Percentiles rank a stretch among this genome's conserved stretches.
These are phyloP conservation scores for Curvularia hawaiiensis DNA, from an alignment of 2,329 filamentous ascomycete species.

Conservation along the genomic window DNA sequence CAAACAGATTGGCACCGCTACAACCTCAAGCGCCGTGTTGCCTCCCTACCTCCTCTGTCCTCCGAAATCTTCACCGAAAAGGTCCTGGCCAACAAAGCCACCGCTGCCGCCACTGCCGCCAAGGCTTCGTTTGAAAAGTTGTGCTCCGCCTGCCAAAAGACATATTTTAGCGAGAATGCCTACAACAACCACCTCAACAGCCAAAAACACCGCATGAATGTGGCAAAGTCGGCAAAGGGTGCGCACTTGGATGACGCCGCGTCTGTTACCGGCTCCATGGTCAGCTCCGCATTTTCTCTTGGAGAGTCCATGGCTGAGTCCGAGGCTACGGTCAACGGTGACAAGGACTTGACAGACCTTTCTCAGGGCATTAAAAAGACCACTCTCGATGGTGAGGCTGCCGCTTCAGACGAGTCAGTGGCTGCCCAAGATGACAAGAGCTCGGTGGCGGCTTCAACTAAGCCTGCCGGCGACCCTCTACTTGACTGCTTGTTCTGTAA, in stretches of 20 bases:
- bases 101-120: slow-evolving; percentile 80
- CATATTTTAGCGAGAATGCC: slow-evolving; percentile 95
- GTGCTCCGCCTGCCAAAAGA: slow-evolving; percentile 84
- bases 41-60: slow-evolving; percentile 85
- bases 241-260: slow-evolving; percentile 65
- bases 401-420: slow-evolving; percentile 40
- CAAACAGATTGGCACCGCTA: slow-evolving; percentile 98
- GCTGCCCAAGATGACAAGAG: slow-evolving; percentile 51
- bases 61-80: slow-evolving; percentile 96
- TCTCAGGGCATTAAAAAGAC: slow-evolving; percentile 77
- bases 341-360: slow-evolving; percentile 77
- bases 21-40: slow-evolving; percentile 93
- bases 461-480: slow-evolving; percentile 47
- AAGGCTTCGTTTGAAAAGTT: slow-evolving; percentile 86
- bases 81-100: slow-evolving; percentile 87
- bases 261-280: slow-evolving; percentile 67
- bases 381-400: slow-evolving; percentile 53
- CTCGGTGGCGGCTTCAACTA: slow-evolving; percentile 35
- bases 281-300: slow-evolving; percentile 90
- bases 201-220: slow-evolving; percentile 81
- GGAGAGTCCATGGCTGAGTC: slow-evolving; percentile 73
- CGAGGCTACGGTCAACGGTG: slow-evolving; percentile 63
- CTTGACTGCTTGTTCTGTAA: slow-evolving; percentile 88
- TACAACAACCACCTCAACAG: slow-evolving; percentile 91
- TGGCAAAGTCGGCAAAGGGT: slow-evolving; percentile 53